These are phyloP conservation scores for Cephalotrichum gorgonifer DNA, from an alignment of 2,329 filamentous ascomycete genomes.

Conservation along the genomic window DNA sequence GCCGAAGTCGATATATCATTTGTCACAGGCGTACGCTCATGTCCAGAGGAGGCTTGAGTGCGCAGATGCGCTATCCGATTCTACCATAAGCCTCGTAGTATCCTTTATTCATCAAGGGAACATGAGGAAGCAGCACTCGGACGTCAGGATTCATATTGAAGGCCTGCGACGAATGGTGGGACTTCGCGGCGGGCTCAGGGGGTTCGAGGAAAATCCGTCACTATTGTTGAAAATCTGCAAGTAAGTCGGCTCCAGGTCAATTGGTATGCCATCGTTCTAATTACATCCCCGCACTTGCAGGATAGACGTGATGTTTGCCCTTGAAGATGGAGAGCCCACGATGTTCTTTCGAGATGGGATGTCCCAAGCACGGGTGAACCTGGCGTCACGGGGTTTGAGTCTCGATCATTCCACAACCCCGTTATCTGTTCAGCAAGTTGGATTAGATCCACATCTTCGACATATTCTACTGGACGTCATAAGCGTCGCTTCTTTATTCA, in stretches of 20 bases:
- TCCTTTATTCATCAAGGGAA: not conserved
- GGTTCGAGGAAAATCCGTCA: not conserved
- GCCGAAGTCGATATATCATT: not conserved
- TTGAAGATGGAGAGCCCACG: not conserved
- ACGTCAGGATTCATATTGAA: not conserved
- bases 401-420: not conserved
- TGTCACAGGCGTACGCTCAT: not conserved
- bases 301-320: not conserved
- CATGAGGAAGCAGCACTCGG: not conserved
- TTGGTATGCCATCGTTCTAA: not conserved
- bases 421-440: not conserved
- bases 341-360: not conserved
- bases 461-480: not conserved
- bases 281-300: not conserved
- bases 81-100: not conserved
- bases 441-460: not conserved
- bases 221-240: not conserved
- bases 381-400: not conserved
- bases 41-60: not conserved
- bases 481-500: not conserved
- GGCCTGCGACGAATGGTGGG: not conserved
- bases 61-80: not conserved
- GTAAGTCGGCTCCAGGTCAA: not conserved
- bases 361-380: not conserved
- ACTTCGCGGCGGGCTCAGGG: not conserved